Evolutionary conservation across 176 grass and related monocot genomes (phyloP).

Genomic region (Elymus sibiricus): DNA sequence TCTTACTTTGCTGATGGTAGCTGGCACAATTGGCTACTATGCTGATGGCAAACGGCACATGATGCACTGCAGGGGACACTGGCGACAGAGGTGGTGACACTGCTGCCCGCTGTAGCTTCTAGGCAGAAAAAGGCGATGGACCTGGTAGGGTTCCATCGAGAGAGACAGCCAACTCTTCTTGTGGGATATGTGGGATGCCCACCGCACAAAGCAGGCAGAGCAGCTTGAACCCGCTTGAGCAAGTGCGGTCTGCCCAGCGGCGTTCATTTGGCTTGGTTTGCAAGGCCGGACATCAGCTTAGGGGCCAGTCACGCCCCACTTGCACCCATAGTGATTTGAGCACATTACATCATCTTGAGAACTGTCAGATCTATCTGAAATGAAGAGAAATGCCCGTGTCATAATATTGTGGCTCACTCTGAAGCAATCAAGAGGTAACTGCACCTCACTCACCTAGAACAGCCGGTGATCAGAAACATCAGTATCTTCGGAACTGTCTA

Average conservation of each 20-base stretch:
- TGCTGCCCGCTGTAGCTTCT: not conserved
- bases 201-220: not conserved
- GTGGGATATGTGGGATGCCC: not conserved
- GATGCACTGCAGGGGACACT: not conserved
- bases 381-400: not conserved
- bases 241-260: not conserved
- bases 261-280: not conserved
- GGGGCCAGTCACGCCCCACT: not conserved
- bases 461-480: conserved; percentile 3
- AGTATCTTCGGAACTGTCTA: conserved; percentile 22
- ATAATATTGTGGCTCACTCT: not conserved
- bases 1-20: not conserved
- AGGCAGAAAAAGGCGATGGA: not conserved
- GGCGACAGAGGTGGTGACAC: not conserved
- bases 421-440: conserved; percentile 7
- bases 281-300: rapidly evolving
- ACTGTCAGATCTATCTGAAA: not conserved
- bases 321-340: not conserved
- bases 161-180: not conserved
- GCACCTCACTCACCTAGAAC: not conserved
- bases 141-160: not conserved
- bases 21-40: not conserved
- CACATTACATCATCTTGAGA: not conserved
- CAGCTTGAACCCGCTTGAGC: not conserved
- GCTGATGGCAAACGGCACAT: not conserved